Conservation (phyloP, 2,329 filamentous ascomycete genomes). For the Emericellopsis cladophorae region DNA sequence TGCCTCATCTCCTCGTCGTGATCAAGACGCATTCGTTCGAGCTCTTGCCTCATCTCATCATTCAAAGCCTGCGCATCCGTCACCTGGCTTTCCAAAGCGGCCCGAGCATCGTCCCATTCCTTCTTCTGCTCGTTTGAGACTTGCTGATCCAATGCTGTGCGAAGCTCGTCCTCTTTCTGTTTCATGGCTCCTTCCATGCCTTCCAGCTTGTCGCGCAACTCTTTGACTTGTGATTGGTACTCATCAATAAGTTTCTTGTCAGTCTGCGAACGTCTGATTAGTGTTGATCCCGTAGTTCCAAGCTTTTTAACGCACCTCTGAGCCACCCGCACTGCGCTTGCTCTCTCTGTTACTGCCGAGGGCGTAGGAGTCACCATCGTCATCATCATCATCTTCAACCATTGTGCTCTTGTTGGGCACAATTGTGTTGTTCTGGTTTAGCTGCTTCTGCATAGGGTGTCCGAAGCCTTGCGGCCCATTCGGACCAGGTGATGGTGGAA, state of each 20-base stretch:
- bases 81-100: constrained; percentile 60
- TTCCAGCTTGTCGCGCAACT: constrained; percentile 62
- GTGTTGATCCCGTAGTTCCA: not conserved
- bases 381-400: constrained; percentile 87
- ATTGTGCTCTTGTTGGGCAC: constrained; percentile 96
- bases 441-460: constrained; percentile 73
- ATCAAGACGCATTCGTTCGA: constrained; percentile 60
- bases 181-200: constrained; percentile 57
- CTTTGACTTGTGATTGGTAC: constrained; percentile 65
- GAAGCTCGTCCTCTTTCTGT: constrained; percentile 60
- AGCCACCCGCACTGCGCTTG: constrained; percentile 18
- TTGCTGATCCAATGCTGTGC: constrained; percentile 44
- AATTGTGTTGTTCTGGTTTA: constrained; percentile 82
- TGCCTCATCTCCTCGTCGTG: constrained; percentile 64
- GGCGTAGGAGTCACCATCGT: constrained; percentile 53
- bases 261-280: constrained; percentile 21
- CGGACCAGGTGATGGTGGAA: constrained; percentile 43
- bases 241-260: constrained; percentile 65
- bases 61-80: constrained; percentile 66
- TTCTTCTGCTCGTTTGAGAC: constrained; percentile 52
- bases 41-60: constrained; percentile 63
- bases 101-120: constrained; percentile 55
- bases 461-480: constrained; percentile 48
- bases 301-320: constrained; percentile 22
- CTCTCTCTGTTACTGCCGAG: constrained; percentile 13